A percentile compares a stretch with the other conserved stretches of the same genome.
These are phyloP conservation scores for Pulicaria dysenterica DNA, from an alignment of 129 eudicot genomes.

Conservation along the genomic window DNA sequence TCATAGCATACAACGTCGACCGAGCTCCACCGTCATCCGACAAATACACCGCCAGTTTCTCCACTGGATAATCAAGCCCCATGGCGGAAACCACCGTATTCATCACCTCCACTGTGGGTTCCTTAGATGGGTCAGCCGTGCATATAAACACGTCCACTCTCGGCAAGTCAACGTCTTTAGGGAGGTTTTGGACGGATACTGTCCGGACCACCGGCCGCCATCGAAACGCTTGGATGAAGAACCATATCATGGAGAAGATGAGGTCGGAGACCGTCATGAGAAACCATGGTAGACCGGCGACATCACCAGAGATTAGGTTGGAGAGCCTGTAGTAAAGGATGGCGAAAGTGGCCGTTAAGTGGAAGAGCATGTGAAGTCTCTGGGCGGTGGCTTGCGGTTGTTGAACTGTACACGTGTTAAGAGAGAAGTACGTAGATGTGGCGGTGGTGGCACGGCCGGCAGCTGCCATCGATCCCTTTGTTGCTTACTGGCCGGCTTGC, in stretches of 20 bases:
- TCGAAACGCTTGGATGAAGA: constrained; percentile 32
- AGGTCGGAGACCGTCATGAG: constrained; percentile 25
- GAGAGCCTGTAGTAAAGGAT: constrained; percentile 42
- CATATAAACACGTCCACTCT: constrained; percentile 54
- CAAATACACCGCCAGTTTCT: constrained; percentile 49
- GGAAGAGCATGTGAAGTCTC: constrained; percentile 39
- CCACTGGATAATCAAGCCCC: constrained; percentile 48
- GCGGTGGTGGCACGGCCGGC: too few species aligned
- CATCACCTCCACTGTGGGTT: constrained; percentile 58
- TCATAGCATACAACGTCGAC: constrained; percentile 45
- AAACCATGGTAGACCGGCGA: too few species aligned
- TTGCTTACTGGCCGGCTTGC: too few species aligned
- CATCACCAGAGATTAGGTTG: constrained; percentile 11
- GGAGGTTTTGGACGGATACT: constrained; percentile 43
- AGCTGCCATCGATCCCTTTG: too few species aligned
- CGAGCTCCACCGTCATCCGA: constrained; percentile 56
- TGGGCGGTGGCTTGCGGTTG: background rate
- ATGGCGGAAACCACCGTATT: constrained; percentile 63
- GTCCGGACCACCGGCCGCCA: constrained; percentile 50
- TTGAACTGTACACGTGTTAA: too few species aligned
- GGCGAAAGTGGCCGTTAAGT: constrained; percentile 31
- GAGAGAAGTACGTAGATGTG: too few species aligned
- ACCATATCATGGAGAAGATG: constrained; percentile 41
- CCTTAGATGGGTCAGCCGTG: constrained; percentile 55
- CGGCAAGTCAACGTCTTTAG: constrained; percentile 46